phyloP scores from a whole-genome alignment of 768 basidiomycete species.

The Rhizopogon rudus region DNA sequence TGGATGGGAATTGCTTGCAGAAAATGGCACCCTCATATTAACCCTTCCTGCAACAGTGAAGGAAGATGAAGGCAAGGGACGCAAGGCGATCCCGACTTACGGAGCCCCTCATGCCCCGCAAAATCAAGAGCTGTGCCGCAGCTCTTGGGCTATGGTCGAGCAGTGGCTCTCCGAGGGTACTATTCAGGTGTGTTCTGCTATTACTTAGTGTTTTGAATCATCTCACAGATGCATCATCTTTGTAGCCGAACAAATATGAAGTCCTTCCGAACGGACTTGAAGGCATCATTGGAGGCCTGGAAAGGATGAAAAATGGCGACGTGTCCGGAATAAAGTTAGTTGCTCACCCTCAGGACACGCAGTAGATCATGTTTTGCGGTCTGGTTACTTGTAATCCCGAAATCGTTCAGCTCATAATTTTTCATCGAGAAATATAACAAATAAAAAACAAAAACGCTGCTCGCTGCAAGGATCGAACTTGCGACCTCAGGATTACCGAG shows the following conservation, averaged over 20 bases:
- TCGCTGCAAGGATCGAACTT: constrained; percentile 60
- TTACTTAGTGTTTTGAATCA: background rate
- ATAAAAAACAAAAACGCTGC: constrained; percentile 25
- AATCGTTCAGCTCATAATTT: too few species aligned
- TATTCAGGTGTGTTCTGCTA: constrained; percentile 15
- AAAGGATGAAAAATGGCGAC: constrained; percentile 28
- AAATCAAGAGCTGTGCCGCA: constrained; percentile 15
- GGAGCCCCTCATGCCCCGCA: constrained; percentile 15
- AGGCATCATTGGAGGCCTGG: constrained; percentile 32
- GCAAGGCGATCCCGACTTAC: constrained; percentile 16
- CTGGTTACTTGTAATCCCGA: too few species aligned
- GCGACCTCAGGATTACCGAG: constrained; percentile 53
- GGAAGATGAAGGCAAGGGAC: constrained; percentile 18
- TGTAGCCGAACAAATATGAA: constrained; percentile 35
- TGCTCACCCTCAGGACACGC: constrained; percentile 35
- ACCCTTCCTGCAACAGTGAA: constrained; percentile 19
- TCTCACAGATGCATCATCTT: background rate
- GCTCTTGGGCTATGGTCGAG: constrained; percentile 14
- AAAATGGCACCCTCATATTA: constrained; percentile 27
- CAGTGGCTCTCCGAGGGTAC: constrained; percentile 21
- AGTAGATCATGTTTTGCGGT: constrained; percentile 7
- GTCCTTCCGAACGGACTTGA: constrained; percentile 35
- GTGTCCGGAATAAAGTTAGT: constrained; percentile 43
- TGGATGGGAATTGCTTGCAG: constrained; percentile 27
- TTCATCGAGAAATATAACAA: too few species aligned